A percentile compares a stretch with the other conserved stretches of the same genome.
Conservation (phyloP, 768 basidiomycete species). For the Boletus sp. region DNA sequence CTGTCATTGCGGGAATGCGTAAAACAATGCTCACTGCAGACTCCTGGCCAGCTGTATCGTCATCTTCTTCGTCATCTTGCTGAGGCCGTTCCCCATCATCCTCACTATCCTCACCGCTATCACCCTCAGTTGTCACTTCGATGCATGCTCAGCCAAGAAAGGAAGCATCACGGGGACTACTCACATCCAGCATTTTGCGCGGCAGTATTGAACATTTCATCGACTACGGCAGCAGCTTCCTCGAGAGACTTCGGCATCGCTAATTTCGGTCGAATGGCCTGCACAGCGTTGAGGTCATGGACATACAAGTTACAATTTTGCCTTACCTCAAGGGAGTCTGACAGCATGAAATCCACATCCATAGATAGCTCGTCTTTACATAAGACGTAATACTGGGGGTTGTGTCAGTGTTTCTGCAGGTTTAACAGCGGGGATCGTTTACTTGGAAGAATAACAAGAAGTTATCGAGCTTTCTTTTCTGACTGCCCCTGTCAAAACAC, state of each 20-base stretch:
- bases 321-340: slow-evolving; percentile 87
- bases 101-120: slow-evolving; percentile 57
- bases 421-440: slow-evolving; percentile 2
- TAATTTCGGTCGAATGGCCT: slow-evolving; percentile 88
- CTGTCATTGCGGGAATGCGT: neutral
- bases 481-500: slow-evolving; percentile 94
- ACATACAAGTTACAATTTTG: neutral
- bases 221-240: slow-evolving; percentile 85
- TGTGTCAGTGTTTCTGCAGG: slow-evolving; percentile 4
- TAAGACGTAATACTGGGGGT: slow-evolving; percentile 71
- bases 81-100: slow-evolving; percentile 38
- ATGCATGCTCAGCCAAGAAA: slow-evolving; percentile 15
- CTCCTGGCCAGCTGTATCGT: slow-evolving; percentile 46
- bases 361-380: slow-evolving; percentile 90
- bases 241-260: slow-evolving; percentile 69
- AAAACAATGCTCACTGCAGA: slow-evolving; percentile 47
- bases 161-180: slow-evolving; percentile 16
- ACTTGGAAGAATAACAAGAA: slow-evolving; percentile 95
- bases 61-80: slow-evolving; percentile 65
- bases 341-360: slow-evolving; percentile 98
- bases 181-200: slow-evolving; percentile 59
- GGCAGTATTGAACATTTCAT: slow-evolving; percentile 78
- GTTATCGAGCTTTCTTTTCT: slow-evolving; percentile 90
- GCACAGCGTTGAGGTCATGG: slow-evolving; percentile 3
- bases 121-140: slow-evolving; percentile 36